Evolutionary conservation across 1,139 yeast genomes (phyloP), one percentile per base, ranked within the genome.

Genomic region (Yamadazyma triangularis): DNA sequence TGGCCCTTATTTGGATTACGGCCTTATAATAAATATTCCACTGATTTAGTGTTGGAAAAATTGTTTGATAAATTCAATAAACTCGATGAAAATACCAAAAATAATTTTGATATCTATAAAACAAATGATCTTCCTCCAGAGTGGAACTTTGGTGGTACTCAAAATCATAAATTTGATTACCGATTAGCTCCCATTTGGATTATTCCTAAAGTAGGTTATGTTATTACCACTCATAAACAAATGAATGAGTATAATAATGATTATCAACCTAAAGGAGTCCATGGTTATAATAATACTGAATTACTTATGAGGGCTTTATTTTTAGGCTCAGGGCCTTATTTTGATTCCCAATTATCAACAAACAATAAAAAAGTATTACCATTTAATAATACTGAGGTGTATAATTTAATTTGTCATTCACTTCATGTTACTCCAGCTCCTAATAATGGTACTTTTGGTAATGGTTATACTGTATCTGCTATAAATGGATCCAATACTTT

Each of bases 1-100:
- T 84, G 93, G 89, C 95, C 95, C n/a, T 61, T 86, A 36, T 79
- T 70, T 45, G 95, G 94, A 0, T 58, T 86, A 28, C 67, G 93
- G 26, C 91, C 93, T 8, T 58, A 47, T 27, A 36, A 50, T 1
- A 54, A 63, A 23, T 45, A 40, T 28, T 41, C 58, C 4, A 34
- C 39, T n/a, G 48, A 48, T 8, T 55, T 48, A 15, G 46, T 46
- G 2, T 40, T 33, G 24, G 25, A 41, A 2, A 58, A 54, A 36
- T 24, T 58, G 27, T 25, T 28, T n/a, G 26, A 27, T 2, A 58
- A 55, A 7, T 45, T 63, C 30, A 40, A 45, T 3, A 42, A 46
- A n/a, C 34, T 47, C n/a, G 56, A 53, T 24, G 46, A 45, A 4
- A 15, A 29, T 1, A 27, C 26, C 9, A 30, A 25, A 15, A 15